phyloP scores from a whole-genome alignment of 208 protist genomes.

The Acanthamoeba castellanii region DNA sequence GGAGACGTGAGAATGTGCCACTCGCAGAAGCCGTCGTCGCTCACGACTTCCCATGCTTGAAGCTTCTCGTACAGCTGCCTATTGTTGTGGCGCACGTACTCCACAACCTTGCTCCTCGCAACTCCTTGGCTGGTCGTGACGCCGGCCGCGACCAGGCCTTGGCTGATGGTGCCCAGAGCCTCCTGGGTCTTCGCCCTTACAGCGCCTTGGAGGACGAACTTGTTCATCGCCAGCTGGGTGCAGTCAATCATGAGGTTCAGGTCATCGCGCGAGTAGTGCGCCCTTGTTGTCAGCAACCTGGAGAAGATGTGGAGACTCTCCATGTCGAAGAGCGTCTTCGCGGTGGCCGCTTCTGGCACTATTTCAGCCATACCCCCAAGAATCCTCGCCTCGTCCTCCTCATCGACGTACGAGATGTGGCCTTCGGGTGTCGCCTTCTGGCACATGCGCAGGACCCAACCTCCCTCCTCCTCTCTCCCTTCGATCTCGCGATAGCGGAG shows the following conservation, averaged over 20 bases:
- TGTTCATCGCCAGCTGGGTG: background rate
- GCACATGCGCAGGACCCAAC: too few relatives aligned
- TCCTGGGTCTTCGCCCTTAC: background rate
- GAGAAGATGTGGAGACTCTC: background rate
- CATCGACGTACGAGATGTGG: background rate
- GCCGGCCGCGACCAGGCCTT: background rate
- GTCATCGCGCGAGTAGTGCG: background rate
- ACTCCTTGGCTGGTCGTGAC: background rate
- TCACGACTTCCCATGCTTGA: background rate
- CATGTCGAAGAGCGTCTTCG: background rate
- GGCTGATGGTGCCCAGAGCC: background rate
- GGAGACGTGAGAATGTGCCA: background rate
- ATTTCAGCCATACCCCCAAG: background rate
- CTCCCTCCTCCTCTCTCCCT: too few relatives aligned
- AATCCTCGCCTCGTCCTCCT: background rate
- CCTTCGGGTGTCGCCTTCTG: too few relatives aligned
- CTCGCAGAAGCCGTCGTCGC: background rate
- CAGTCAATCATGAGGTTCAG: background rate
- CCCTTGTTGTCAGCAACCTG: background rate
- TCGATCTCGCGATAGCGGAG: too few relatives aligned
- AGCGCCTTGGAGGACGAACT: background rate
- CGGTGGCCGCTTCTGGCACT: background rate
- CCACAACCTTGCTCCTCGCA: background rate
- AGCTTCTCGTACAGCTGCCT: background rate
- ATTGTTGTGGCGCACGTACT: background rate